Conservation (phyloP, 371 early-diverging fungal genomes). For the Encephalitozoon romaleae region DNA sequence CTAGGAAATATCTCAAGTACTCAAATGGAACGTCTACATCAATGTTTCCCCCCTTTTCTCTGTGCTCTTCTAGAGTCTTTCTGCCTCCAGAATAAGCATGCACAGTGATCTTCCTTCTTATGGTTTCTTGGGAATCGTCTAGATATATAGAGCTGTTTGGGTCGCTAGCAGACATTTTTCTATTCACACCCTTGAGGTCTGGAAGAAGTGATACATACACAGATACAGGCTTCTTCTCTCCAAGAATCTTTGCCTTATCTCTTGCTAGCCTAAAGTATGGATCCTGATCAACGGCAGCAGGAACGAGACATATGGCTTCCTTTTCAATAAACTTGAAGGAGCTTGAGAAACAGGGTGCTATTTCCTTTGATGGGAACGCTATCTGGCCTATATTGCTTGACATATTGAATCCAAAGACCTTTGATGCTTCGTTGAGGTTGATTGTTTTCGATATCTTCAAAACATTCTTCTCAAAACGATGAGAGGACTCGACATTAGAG, state of each 20-base stretch:
- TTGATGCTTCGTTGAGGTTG: constrained; percentile 55
- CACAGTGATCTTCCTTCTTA: constrained; percentile 94
- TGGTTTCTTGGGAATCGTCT: constrained; percentile 77
- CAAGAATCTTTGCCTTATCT: constrained; percentile 81
- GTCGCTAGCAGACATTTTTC: constrained; percentile 93
- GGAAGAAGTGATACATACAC: constrained; percentile 93
- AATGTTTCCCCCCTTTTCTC: constrained; percentile 78
- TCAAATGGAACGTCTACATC: constrained; percentile 91
- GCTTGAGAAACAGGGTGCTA: constrained; percentile 57
- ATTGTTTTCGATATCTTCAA: constrained; percentile 53
- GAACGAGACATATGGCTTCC: constrained; percentile 87
- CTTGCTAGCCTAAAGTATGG: constrained; percentile 97
- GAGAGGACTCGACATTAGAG: constrained; percentile 77
- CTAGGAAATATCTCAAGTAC: constrained; percentile 86
- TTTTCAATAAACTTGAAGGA: constrained; percentile 59
- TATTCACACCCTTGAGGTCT: constrained; percentile 70
- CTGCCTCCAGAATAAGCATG: constrained; percentile 92
- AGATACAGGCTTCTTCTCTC: constrained; percentile 85
- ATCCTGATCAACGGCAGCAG: constrained; percentile 98
- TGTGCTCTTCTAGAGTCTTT: constrained; percentile 80
- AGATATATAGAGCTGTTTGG: constrained; percentile 83
- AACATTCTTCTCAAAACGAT: constrained; percentile 63
- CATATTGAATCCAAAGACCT: constrained; percentile 58
- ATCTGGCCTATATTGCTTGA: constrained; percentile 53
- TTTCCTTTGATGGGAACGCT: constrained; percentile 56